phyloP scores from a whole-genome alignment of 371 early-diverging fungal species.

The Amoeboaphelidium protococcarum region DNA sequence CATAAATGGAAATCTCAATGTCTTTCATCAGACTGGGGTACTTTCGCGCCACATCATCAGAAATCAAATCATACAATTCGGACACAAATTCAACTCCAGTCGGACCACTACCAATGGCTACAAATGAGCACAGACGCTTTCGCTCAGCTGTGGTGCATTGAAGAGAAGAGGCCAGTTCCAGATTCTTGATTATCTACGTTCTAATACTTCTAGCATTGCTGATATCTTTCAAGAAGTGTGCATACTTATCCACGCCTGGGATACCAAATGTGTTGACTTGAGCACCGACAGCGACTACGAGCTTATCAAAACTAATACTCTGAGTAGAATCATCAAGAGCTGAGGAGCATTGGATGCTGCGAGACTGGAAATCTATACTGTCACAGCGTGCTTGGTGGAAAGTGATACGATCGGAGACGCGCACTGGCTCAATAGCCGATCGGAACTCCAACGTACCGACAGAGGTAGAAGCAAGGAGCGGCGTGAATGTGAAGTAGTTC shows the following conservation, averaged over 20 bases:
- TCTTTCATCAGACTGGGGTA: neutral
- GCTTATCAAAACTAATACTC: neutral
- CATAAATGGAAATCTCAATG: constrained; percentile 34
- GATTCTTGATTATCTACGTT: neutral
- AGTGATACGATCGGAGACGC: neutral
- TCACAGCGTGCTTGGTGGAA: neutral
- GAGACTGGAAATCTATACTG: neutral
- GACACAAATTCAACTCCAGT: constrained; percentile 2
- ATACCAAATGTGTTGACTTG: neutral
- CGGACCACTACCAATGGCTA: constrained; percentile 2
- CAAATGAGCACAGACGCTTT: neutral
- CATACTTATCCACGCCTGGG: constrained; percentile 2
- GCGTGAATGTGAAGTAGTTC: constrained; percentile 3
- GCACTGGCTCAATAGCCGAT: neutral
- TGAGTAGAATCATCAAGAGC: neutral
- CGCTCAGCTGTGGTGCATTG: neutral
- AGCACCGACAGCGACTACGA: constrained; percentile 1
- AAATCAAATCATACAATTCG: constrained; percentile 1
- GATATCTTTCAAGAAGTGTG: constrained; percentile 1
- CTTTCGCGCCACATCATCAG: neutral
- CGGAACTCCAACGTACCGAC: constrained; percentile 2
- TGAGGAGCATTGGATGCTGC: neutral
- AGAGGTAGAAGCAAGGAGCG: neutral
- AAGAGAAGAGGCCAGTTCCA: neutral
- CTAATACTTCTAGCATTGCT: neutral